Conservation (phyloP, 176 grass and related monocot species). For the Zoysia japonica region DNA sequence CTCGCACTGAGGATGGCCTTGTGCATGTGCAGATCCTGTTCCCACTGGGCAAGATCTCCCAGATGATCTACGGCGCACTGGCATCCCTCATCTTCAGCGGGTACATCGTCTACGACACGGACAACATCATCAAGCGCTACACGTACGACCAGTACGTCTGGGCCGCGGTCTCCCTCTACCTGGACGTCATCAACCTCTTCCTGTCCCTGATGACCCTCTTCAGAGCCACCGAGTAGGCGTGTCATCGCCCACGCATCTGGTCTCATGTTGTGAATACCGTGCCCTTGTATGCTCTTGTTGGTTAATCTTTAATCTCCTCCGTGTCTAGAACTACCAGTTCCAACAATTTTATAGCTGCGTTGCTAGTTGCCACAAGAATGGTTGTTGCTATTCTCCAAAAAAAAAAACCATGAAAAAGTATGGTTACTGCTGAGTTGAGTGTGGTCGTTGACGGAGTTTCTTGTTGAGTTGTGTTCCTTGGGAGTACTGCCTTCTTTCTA, state of each 20-base stretch:
- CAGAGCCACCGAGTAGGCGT: constrained; percentile 59
- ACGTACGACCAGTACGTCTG: constrained; percentile 86
- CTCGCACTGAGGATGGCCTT: neutral
- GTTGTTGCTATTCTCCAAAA: neutral
- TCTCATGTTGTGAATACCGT: constrained; percentile 8
- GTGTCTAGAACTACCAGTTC: neutral
- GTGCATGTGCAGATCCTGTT: constrained; percentile 58
- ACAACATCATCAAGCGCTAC: constrained; percentile 89
- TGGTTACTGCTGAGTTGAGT: neutral
- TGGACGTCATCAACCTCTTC: constrained; percentile 86
- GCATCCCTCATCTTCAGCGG: constrained; percentile 73
- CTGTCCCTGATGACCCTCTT: constrained; percentile 69
- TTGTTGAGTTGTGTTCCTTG: no score
- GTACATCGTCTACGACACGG: constrained; percentile 85
- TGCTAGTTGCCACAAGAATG: neutral
- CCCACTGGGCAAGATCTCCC: constrained; percentile 77
- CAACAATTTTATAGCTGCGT: constrained; percentile 21
- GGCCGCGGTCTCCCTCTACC: constrained; percentile 69
- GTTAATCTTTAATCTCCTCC: neutral
- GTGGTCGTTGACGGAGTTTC: no score
- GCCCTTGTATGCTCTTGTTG: neutral
- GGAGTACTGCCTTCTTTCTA: no score
- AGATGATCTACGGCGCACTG: constrained; percentile 81
- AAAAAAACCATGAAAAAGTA: no score
- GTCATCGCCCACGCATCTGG: neutral